Conservation (phyloP, 805 yeast species). For the Metschnikowia corniflorae region DNA sequence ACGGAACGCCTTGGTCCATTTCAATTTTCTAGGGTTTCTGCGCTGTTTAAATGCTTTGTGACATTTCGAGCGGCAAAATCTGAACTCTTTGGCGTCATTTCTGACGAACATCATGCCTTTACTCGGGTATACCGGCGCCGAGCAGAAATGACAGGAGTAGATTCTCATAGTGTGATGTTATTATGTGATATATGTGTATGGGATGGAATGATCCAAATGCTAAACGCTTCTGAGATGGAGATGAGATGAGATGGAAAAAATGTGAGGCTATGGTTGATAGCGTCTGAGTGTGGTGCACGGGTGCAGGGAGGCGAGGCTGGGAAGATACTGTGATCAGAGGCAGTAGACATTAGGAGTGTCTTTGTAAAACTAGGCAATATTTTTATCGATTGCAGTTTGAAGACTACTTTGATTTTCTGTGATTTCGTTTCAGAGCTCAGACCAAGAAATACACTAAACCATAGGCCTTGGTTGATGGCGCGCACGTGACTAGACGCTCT, state of each 20-base stretch:
- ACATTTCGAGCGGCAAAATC: slow-evolving; percentile 97
- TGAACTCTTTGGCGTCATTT: slow-evolving; percentile 95
- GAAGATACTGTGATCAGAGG: too few species aligned
- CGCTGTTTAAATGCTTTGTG: slow-evolving; percentile 96
- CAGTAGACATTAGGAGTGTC: too few species aligned
- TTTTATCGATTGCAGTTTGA: too few species aligned
- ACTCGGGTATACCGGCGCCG: slow-evolving; percentile 82
- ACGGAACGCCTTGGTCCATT: slow-evolving; percentile 98
- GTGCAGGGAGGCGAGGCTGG: too few species aligned
- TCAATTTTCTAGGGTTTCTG: slow-evolving; percentile 96
- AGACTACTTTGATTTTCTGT: too few species aligned
- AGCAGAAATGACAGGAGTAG: slow-evolving; percentile 92
- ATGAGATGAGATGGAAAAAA: slow-evolving; percentile 18
- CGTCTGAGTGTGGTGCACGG: slow-evolving; percentile 21
- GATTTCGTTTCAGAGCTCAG: too few species aligned
- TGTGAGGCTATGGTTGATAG: too few species aligned
- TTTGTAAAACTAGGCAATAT: too few species aligned
- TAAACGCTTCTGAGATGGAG: slow-evolving; percentile 10
- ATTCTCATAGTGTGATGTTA: slow-evolving; percentile 60
- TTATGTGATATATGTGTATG: slow-evolving; percentile 1
- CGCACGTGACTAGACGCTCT: slow-evolving; percentile 12
- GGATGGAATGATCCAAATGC: slow-evolving; percentile 6
- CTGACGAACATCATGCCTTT: slow-evolving; percentile 98
- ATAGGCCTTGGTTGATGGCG: slow-evolving; percentile 6
- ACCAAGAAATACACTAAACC: too few species aligned